These are phyloP conservation scores for Periconia macrospinosa DNA, from an alignment of 2,329 filamentous ascomycete species.

Conservation along the genomic window DNA sequence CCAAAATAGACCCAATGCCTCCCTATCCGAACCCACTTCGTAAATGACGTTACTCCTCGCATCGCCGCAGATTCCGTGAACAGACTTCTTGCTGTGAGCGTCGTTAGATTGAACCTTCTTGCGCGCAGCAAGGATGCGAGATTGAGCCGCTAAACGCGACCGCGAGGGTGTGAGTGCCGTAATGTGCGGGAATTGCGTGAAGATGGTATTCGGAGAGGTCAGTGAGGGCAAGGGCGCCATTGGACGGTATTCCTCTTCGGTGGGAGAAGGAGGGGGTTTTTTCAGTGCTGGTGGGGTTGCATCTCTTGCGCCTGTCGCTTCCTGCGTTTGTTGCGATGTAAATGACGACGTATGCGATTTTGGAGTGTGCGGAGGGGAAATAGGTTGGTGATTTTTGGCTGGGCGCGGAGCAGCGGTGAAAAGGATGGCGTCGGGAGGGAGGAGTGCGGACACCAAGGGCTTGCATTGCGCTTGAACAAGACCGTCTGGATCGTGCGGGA, in stretches of 20 bases:
- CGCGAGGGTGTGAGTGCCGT: slow-evolving; percentile 47
- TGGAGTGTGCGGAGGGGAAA: not conserved
- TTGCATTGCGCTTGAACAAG: slow-evolving; percentile 69
- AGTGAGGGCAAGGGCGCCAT: too few species aligned
- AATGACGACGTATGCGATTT: not conserved
- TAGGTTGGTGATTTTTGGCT: not conserved
- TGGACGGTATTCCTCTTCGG: too few species aligned
- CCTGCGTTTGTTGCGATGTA: not conserved
- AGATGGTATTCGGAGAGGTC: not conserved
- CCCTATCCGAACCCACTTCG: slow-evolving; percentile 57
- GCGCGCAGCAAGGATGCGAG: slow-evolving; percentile 62
- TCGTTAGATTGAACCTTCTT: slow-evolving; percentile 54
- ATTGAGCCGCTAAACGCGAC: slow-evolving; percentile 68
- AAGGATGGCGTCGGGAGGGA: slow-evolving; percentile 40
- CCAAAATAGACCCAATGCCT: slow-evolving; percentile 1
- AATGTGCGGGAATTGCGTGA: slow-evolving; percentile 7
- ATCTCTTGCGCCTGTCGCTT: too few species aligned
- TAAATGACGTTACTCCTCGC: slow-evolving; percentile 64
- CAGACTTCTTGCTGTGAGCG: slow-evolving; percentile 61
- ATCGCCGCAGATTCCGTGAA: slow-evolving; percentile 55
- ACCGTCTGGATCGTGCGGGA: slow-evolving; percentile 71
- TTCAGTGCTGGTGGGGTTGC: not conserved
- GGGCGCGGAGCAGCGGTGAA: slow-evolving; percentile 11
- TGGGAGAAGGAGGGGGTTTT: not conserved
- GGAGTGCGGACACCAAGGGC: slow-evolving; percentile 59